A percentile compares a stretch with the other conserved stretches of the same genome.
Conservation (phyloP, 1,139 yeast genomes). For the Pichia sp. region DNA sequence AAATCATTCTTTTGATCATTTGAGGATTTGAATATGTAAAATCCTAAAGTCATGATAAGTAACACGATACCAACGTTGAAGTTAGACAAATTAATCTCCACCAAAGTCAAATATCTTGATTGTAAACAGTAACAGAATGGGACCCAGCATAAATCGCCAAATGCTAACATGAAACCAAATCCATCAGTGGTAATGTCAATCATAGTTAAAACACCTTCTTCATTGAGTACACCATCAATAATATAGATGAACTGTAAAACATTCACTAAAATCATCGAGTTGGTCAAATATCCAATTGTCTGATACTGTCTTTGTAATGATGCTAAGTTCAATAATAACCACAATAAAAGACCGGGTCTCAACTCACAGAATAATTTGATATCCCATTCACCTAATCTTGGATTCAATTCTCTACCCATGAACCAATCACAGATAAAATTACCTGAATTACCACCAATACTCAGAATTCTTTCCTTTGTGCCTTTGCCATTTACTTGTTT, state of each 20-base stretch:
- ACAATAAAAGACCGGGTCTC: conserved; percentile 87
- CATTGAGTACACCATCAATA: conserved; percentile 87
- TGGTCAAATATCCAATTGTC: conserved; percentile 49
- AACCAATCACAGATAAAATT: conserved; percentile 83
- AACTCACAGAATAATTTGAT: conserved; percentile 88
- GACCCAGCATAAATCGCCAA: conserved; percentile 91
- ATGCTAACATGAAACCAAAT: conserved; percentile 90
- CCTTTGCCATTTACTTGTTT: conserved; percentile 37
- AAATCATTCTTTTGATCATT: conserved; percentile 82
- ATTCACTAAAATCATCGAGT: conserved; percentile 65
- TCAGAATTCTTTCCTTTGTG: conserved; percentile 62
- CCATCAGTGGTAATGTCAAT: conserved; percentile 96
- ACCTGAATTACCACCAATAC: conserved; percentile 83
- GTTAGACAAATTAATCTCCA: conserved; percentile 51
- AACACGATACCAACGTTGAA: conserved; percentile 30
- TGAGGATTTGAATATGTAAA: conserved; percentile 73
- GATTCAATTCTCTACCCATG: conserved; percentile 93
- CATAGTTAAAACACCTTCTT: conserved; percentile 84
- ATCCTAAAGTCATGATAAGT: conserved; percentile 50
- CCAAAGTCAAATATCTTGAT: conserved; percentile 67
- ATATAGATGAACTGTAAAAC: conserved; percentile 73
- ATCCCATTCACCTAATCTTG: conserved; percentile 79
- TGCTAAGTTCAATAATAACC: conserved; percentile 74
- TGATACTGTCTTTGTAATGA: conserved; percentile 77
- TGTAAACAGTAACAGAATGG: conserved; percentile 90